Evolutionary conservation across 495 filamentous ascomycete species (phyloP), one percentile per base, ranked within the genome.

Genomic region (Corynascus novoguineensis): DNA sequence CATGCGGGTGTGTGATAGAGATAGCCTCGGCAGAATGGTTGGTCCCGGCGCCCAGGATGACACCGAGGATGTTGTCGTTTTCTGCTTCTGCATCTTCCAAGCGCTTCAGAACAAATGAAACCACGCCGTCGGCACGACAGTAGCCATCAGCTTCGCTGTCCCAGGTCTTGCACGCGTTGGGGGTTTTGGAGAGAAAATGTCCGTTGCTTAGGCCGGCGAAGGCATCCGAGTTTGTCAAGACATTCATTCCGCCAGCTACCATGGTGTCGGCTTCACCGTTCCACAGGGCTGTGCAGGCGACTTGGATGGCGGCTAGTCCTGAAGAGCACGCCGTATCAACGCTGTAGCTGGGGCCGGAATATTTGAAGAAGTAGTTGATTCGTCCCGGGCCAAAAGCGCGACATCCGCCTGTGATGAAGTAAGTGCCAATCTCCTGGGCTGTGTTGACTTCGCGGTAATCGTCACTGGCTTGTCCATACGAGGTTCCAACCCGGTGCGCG

Each of bases 401-500:
- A 22, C 91, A 86, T 61, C 88, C 91, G 49, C 91, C 91, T 0
- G 91, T 89, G 64, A 95, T 96, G 72, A 85, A 96, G 68, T 96
- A 96, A 1, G 90, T 95, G 67, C 95, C 89, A 55, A 96, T 84
- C 58, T 95, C 89, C 62, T 97, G 85, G n/a, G 86, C 86, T 47
- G 86, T 88, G 68, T 95, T 93, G 57, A 95, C 86, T 61, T 96
- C 92, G 71, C 87, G 83, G 78, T 90, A 96, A 60, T 97, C 92
- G 55, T 95, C 89, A 59, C 87, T 92, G 1, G 92, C 92, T 73
- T 92, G 88, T 38, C 91, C 92, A 67, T 95, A 95, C 68, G 95
- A 97, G 15, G 88, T 90, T 22, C 91, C 92, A 51, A 95, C 87
- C 6, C 91, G 82, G 68, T 93, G 85, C 21, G 89, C 76, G 59